phyloP scores from a whole-genome alignment of 768 basidiomycete species.

The Hydnum rufescens region DNA sequence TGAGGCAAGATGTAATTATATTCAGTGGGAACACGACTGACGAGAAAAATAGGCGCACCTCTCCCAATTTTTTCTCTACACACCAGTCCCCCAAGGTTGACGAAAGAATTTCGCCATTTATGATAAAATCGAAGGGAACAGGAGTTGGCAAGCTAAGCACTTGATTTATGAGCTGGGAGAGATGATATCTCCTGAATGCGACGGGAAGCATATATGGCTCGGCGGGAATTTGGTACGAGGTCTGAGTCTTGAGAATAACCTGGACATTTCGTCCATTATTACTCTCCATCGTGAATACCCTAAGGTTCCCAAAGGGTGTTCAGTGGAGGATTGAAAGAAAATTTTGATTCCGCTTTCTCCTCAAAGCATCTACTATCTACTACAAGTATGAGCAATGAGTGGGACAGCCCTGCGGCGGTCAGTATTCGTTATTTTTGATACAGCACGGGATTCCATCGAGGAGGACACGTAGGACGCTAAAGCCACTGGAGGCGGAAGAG shows the following conservation, averaged over 20 bases:
- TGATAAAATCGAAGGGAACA: slow-evolving; percentile 83
- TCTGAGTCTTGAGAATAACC: slow-evolving; percentile 54
- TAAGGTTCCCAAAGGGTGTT: too few species aligned
- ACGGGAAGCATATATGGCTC: slow-evolving; percentile 88
- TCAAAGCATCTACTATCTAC: too few species aligned
- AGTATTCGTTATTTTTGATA: too few species aligned
- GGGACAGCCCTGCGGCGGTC: too few species aligned
- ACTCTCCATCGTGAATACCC: too few species aligned
- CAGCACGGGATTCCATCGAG: too few species aligned
- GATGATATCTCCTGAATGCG: slow-evolving; percentile 83
- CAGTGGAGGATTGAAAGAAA: too few species aligned
- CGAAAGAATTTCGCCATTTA: slow-evolving; percentile 63
- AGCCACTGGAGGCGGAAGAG: slow-evolving; percentile 20
- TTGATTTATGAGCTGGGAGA: slow-evolving; percentile 94
- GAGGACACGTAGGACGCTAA: too few species aligned
- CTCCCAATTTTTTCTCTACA: slow-evolving; percentile 42
- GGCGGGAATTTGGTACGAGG: slow-evolving; percentile 52
- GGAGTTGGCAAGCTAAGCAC: slow-evolving; percentile 54
- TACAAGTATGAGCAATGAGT: too few species aligned
- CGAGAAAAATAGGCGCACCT: slow-evolving; percentile 26
- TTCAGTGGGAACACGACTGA: not conserved
- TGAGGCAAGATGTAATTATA: too few species aligned
- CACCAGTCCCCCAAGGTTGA: slow-evolving; percentile 59
- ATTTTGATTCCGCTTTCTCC: too few species aligned
- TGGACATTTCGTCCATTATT: slow-evolving; percentile 16